These are phyloP conservation scores for Globisporangium heterothallicum DNA, from an alignment of 352 stramenopile species.

Conservation along the genomic window DNA sequence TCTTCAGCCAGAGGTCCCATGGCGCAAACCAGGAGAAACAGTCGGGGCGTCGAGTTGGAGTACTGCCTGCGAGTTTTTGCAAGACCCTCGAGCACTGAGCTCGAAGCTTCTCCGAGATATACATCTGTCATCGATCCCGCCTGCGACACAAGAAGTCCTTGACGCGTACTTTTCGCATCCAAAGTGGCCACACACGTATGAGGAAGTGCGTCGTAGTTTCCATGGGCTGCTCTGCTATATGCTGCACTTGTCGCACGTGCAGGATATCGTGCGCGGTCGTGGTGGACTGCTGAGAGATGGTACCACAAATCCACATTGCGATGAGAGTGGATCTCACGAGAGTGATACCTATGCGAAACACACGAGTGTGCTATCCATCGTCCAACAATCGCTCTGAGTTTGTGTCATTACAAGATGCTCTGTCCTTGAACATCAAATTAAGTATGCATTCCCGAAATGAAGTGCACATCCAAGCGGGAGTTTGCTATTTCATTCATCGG, in stretches of 20 bases:
- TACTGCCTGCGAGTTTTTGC: conserved; percentile 34
- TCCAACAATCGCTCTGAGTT: too few relatives aligned
- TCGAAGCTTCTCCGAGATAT: conserved; percentile 13
- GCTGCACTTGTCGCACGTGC: conserved; percentile 30
- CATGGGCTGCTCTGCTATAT: conserved; percentile 31
- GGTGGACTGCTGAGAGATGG: conserved; percentile 17
- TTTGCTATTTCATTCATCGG: too few relatives aligned
- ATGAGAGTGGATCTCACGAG: not conserved
- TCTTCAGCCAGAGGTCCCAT: conserved; percentile 29
- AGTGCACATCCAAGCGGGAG: too few relatives aligned
- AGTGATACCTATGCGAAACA: not conserved
- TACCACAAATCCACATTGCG: not conserved
- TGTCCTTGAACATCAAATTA: too few relatives aligned
- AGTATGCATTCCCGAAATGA: too few relatives aligned
- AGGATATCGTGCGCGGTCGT: conserved; percentile 17
- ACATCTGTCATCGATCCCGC: conserved; percentile 5
- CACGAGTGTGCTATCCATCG: conserved; percentile 3
- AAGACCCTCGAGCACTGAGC: conserved; percentile 23
- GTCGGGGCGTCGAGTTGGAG: conserved; percentile 57
- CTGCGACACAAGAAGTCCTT: conserved; percentile 16
- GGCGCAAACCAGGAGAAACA: conserved; percentile 38
- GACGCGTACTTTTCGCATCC: conserved; percentile 30
- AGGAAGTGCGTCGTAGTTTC: conserved; percentile 22
- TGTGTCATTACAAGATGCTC: too few relatives aligned
- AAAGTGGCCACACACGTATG: conserved; percentile 26